Conservation (phyloP, 2,329 filamentous ascomycete genomes). For the Basipetospora chlamydospora region DNA sequence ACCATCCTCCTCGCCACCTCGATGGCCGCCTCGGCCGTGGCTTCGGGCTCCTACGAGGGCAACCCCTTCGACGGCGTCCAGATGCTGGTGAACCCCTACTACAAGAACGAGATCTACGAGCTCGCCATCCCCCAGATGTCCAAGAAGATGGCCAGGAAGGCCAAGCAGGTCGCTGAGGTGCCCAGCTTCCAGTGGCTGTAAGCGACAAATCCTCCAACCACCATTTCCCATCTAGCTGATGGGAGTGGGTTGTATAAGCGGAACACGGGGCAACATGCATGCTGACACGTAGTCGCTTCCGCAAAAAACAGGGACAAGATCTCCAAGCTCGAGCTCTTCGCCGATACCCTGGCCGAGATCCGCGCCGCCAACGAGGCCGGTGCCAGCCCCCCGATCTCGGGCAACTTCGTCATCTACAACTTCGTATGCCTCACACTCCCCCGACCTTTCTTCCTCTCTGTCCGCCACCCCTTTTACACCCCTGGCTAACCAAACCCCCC, state of each 20-base stretch:
- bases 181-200: conserved; percentile 34
- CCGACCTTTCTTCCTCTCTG: too few species aligned
- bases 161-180: conserved; percentile 34
- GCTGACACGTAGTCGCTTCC: too few species aligned
- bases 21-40: conserved; percentile 2
- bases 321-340: conserved; percentile 31
- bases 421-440: conserved; percentile 9
- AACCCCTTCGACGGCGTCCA: conserved; percentile 37
- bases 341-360: conserved; percentile 29
- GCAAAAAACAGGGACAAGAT: conserved; percentile 28
- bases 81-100: conserved; percentile 39
- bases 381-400: conserved; percentile 22
- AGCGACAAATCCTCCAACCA: not conserved
- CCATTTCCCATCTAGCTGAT: too few species aligned
- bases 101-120: conserved; percentile 36
- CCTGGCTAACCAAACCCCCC: too few species aligned
- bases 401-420: conserved; percentile 40
- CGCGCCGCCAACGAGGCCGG: conserved; percentile 21
- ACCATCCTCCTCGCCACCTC: conserved; percentile 1
- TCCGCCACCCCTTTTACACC: too few species aligned
- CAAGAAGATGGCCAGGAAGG: conserved; percentile 35
- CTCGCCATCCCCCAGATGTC: conserved; percentile 49
- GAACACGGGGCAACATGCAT: too few species aligned
- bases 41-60: conserved; percentile 22
- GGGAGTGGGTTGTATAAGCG: too few species aligned